Base-by-base conservation (phyloP, 768 basidiomycete species). In the Mycena polygramma region DNA sequence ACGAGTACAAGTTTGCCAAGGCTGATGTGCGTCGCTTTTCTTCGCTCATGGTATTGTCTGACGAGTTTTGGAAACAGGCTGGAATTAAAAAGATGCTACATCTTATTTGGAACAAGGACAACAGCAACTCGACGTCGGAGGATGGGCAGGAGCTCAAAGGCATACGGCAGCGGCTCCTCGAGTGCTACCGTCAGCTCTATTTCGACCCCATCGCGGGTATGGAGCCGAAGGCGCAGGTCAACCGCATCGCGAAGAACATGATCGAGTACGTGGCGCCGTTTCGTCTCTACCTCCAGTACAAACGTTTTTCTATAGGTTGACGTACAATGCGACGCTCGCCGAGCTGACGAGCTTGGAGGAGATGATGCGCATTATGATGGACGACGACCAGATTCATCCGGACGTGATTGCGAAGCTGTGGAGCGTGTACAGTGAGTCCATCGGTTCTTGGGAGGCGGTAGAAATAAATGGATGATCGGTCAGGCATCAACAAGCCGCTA, bases 11-110 rank as follows among this genome's bases (percentile, higher is more conserved):
- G 73, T 89, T 99, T 59, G 86, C 90, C 48, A 86, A 88, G 45
- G 92, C 97, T 2, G 90, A 93, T 80, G 94, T 94, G 53, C 48
- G 85, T 76, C 8, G 30, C 30, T 43, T 24, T 1, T 4, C 46
- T 57, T 52, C 20, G 37, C 30, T 68, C 20, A 9, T 60, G 7
- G 4, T 15, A 41, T n/a, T 54, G 14, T 36, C 64, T 36, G 39
- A n/a, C 70, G 24, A 74, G 7, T 78, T 37, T 7, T 22, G 59
- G 15, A 13, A 63, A 53, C 73, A 97, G 95, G 81, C 82, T 17
- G 98, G 98, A 0, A 92, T 99, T 77, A 96, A 94, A 84, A 95
- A 92, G 76, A 98, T 99, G 97, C 79, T 99, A 17, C 98, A 99
- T 79, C 85, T 99, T 30, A 94, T 99, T 74, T 99, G 98, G 98